Evolutionary conservation across 208 protist genomes (phyloP).

Genomic region (Trypanosoma melophagium): DNA sequence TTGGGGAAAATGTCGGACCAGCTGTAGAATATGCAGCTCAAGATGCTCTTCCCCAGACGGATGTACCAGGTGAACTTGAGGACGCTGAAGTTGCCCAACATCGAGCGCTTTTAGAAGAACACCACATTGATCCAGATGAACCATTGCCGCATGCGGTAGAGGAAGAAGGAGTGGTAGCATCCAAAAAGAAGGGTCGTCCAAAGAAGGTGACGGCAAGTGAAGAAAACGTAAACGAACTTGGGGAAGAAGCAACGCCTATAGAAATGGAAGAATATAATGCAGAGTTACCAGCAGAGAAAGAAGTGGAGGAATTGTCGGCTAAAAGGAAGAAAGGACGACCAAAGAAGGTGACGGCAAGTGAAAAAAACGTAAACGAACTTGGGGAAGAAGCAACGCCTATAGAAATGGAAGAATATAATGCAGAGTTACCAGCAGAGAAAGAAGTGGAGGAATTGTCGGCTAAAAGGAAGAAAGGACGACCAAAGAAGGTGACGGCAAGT

Average conservation of each 20-base stretch:
- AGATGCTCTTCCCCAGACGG: not conserved
- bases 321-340: not conserved
- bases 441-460: not conserved
- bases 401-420: not conserved
- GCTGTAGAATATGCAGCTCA: slow-evolving; percentile 1
- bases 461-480: not conserved
- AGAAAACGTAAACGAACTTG: not conserved
- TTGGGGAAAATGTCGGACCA: not conserved
- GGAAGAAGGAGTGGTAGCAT: not conserved
- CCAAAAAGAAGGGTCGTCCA: slow-evolving; percentile 5
- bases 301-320: not conserved
- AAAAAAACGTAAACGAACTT: not conserved
- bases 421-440: not conserved
- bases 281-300: not conserved
- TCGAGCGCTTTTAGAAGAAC: slow-evolving; percentile 16
- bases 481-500: not conserved
- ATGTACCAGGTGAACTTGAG: slow-evolving; percentile 27
- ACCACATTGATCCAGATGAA: slow-evolving; percentile 22
- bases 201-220: slow-evolving; percentile 1
- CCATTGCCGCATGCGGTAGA: slow-evolving; percentile 13
- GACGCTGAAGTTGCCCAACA: slow-evolving; percentile 27
- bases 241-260: not conserved
- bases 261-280: not conserved
- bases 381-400: not conserved
- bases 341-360: not conserved